Percentiles rank a stretch among this genome's conserved stretches.
Evolutionary conservation across 2,329 filamentous ascomycete genomes (phyloP).

Genomic region (Pseudofabraea citricarpa): DNA sequence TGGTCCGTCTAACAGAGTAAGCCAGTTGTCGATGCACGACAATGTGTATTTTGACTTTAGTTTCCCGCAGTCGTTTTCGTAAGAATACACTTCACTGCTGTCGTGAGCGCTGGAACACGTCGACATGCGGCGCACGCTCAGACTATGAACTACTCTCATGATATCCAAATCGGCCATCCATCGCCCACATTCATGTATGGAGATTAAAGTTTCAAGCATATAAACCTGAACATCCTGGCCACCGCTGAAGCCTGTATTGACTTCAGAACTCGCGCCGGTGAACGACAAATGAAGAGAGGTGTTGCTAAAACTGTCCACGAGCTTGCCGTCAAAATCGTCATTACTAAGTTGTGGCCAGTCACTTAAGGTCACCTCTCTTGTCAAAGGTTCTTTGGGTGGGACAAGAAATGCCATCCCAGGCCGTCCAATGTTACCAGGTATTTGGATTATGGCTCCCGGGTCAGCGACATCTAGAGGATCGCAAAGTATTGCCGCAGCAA

Average conservation of each 20-base stretch:
- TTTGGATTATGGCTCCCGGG: conserved; percentile 6
- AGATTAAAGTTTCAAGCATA: conserved; percentile 13
- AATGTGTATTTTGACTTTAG: background rate
- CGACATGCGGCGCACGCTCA: background rate
- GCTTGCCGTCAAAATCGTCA: conserved; percentile 2
- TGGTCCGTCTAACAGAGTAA: conserved; percentile 6
- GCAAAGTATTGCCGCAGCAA: conserved; percentile 16
- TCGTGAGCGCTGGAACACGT: background rate
- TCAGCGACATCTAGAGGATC: conserved; percentile 12
- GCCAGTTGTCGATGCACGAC: conserved; percentile 6
- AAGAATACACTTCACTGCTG: background rate
- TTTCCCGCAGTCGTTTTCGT: background rate
- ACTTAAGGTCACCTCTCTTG: background rate
- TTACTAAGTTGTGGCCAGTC: conserved; percentile 4
- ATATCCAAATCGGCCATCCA: conserved; percentile 18
- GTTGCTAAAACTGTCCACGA: conserved; percentile 4
- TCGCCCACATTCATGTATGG: conserved; percentile 11
- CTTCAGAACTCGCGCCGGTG: conserved; percentile 1
- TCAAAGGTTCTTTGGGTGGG: conserved; percentile 4
- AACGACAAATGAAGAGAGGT: conserved; percentile 12
- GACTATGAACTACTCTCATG: background rate
- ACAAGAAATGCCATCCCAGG: conserved; percentile 8
- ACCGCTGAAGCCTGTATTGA: background rate
- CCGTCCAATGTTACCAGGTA: conserved; percentile 19
- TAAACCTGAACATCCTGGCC: conserved; percentile 11